Evolutionary conservation across 371 early-diverging fungal species (phyloP).

Genomic region (Actinomucor elegans): DNA sequence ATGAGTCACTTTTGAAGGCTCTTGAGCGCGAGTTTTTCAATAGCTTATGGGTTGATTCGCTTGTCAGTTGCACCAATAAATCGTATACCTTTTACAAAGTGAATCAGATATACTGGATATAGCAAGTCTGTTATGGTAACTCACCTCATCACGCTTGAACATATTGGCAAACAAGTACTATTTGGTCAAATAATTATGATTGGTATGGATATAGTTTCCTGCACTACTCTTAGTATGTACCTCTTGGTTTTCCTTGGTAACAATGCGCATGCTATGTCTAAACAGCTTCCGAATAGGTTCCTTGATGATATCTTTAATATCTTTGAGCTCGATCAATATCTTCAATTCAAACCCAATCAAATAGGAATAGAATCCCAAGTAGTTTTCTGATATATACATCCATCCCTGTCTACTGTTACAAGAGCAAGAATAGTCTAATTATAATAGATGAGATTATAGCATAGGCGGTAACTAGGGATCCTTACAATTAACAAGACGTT

Average conservation of each 20-base stretch:
- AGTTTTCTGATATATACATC: slow-evolving; percentile 88
- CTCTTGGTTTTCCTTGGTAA: slow-evolving; percentile 65
- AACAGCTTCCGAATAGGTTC: slow-evolving; percentile 42
- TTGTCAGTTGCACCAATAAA: slow-evolving; percentile 83
- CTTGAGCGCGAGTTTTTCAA: slow-evolving; percentile 76
- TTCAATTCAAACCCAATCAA: slow-evolving; percentile 87
- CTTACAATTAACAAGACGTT: slow-evolving; percentile 87
- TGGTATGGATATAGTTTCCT: too few species aligned
- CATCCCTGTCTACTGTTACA: slow-evolving; percentile 89
- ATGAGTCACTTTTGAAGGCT: slow-evolving; percentile 31
- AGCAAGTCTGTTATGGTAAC: not conserved
- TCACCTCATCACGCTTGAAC: slow-evolving; percentile 82
- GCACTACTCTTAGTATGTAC: slow-evolving; percentile 49
- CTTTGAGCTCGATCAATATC: slow-evolving; percentile 80
- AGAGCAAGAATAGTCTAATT: slow-evolving; percentile 82
- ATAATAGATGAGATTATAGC: slow-evolving; percentile 52
- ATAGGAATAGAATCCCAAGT: slow-evolving; percentile 89
- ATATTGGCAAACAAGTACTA: slow-evolving; percentile 90
- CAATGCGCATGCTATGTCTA: slow-evolving; percentile 17
- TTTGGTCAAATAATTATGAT: too few species aligned
- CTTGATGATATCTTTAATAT: slow-evolving; percentile 76
- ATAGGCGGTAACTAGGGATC: not conserved
- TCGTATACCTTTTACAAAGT: slow-evolving; percentile 73
- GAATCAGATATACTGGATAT: too few species aligned
- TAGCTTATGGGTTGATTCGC: slow-evolving; percentile 82